A percentile compares a stretch with the other conserved stretches of the same genome.
phyloP scores from a whole-genome alignment of 805 yeast genomes.

The Candida fluviatilis region DNA sequence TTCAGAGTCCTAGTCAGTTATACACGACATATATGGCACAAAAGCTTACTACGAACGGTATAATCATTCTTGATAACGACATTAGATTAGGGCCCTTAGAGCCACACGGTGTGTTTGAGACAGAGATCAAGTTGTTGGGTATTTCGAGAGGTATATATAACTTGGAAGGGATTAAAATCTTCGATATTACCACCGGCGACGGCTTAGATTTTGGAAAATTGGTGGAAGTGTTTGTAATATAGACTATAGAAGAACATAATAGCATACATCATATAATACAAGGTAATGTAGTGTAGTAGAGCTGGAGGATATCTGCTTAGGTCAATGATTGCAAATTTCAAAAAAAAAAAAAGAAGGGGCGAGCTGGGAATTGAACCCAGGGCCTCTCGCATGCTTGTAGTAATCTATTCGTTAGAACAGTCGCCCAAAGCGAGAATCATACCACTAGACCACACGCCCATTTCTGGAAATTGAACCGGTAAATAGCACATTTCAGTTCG shows the following conservation, averaged over 20 bases:
- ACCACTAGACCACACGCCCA: slow-evolving; percentile 31
- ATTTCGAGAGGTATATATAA: slow-evolving; percentile 61
- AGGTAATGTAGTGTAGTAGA: too few relatives aligned
- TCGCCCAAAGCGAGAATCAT: slow-evolving; percentile 30
- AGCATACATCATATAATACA: too few relatives aligned
- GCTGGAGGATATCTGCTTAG: too few relatives aligned
- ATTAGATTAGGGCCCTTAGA: slow-evolving; percentile 59
- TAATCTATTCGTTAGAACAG: background rate
- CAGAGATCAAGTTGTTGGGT: slow-evolving; percentile 58
- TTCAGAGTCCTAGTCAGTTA: slow-evolving; percentile 21
- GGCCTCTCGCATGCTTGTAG: slow-evolving; percentile 46
- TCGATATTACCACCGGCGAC: slow-evolving; percentile 63
- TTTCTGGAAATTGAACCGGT: background rate
- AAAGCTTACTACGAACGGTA: slow-evolving; percentile 47
- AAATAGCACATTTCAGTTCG: too few relatives aligned
- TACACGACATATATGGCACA: slow-evolving; percentile 30
- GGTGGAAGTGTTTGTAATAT: slow-evolving; percentile 60
- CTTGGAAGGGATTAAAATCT: slow-evolving; percentile 59
- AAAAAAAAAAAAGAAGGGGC: slow-evolving; percentile 21
- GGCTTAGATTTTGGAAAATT: slow-evolving; percentile 66
- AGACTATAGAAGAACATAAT: too few relatives aligned
- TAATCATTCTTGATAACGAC: slow-evolving; percentile 63
- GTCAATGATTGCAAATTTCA: too few relatives aligned
- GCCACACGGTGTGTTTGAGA: slow-evolving; percentile 59
- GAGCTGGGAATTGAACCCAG: slow-evolving; percentile 58